These are phyloP conservation scores for Amanita fuliginea DNA, from an alignment of 768 basidiomycete genomes.

Conservation along the genomic window DNA sequence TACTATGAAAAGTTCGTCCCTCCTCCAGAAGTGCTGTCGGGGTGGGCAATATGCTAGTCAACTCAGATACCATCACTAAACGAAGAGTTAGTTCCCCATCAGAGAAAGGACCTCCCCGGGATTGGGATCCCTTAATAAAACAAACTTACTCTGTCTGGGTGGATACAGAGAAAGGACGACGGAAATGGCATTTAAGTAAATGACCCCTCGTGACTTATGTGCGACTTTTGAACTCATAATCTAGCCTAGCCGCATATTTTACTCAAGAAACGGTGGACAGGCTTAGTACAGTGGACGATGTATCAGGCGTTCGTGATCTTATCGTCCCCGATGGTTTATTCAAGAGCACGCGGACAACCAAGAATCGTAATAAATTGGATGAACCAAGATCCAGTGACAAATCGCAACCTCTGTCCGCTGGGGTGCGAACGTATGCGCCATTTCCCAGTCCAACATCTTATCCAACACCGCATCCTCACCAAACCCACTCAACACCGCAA, in stretches of 20 bases:
- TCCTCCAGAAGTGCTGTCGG: slow-evolving; percentile 30
- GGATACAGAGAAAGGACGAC: slow-evolving; percentile 46
- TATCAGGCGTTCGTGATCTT: slow-evolving; percentile 45
- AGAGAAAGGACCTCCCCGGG: slow-evolving; percentile 42
- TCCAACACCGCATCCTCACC: neutral
- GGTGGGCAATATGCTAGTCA: slow-evolving; percentile 20
- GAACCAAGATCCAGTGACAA: slow-evolving; percentile 20
- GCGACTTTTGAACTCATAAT: slow-evolving; percentile 4
- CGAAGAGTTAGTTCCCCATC: slow-evolving; percentile 12
- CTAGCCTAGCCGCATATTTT: slow-evolving; percentile 63
- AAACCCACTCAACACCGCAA: neutral
- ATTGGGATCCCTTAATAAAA: slow-evolving; percentile 66
- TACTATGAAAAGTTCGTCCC: slow-evolving; percentile 69
- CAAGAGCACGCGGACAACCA: slow-evolving; percentile 52
- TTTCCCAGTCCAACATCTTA: slow-evolving; percentile 17
- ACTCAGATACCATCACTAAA: neutral
- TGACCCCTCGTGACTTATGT: slow-evolving; percentile 5
- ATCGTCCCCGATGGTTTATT: slow-evolving; percentile 59
- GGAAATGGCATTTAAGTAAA: slow-evolving; percentile 81
- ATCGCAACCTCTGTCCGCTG: slow-evolving; percentile 17
- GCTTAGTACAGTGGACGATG: slow-evolving; percentile 60
- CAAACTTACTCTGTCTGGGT: slow-evolving; percentile 82
- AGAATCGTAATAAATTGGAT: slow-evolving; percentile 34
- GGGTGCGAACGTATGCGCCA: slow-evolving; percentile 28
- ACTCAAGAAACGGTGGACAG: slow-evolving; percentile 66